Base-by-base conservation (phyloP, 225 moss, liverwort and hornwort genomes). In the Lunularia cruciata region DNA sequence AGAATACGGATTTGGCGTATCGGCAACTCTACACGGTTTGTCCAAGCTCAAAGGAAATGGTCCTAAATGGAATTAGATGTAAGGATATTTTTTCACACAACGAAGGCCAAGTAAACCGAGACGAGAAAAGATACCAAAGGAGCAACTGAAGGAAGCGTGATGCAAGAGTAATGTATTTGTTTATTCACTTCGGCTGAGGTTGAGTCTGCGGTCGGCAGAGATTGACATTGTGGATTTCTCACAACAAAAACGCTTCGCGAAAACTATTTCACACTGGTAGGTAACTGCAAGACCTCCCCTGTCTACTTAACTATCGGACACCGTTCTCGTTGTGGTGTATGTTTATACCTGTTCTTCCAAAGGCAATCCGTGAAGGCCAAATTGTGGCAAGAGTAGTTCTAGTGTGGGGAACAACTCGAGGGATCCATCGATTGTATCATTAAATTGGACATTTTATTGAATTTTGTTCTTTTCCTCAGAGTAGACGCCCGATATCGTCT, bases 391-490 rank as follows among this genome's bases (percentile, higher is more conserved):
- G 20, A 60, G 2, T 19, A 36, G 60, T 60, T 60, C 37, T 37
- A 8, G 33, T 63, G 22, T 27, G 23, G 42, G 61, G 61, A 40
- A 38, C 8, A 1, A 7, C 26, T 32, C 31, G 28, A 47, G 27
- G 30, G 16, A 43, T 27, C 42, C 28, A 30, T 27, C 27, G 38
- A 38, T 61, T 8, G 20, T 52, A 65, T 47, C 65, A 9, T 65
- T 14, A 33, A 65, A 51, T 49, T 49, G 33, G 67, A 25, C 49
- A 67, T 51, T 66, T 67, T 67, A 49, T 49, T 51, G 32, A 51
- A 65, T 16, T 67, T 48, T 46, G 45, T 64, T 64, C 30, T 30
- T 67, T 67, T 67, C 67, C 49, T 67, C 67, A 49, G 33, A 47
- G 65, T 63, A 46, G 27, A 45, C 63, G 45, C n/a, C n/a, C 46